phyloP scores from a whole-genome alignment of 2,329 filamentous ascomycete species.

The Talaromyces amestolkiae region DNA sequence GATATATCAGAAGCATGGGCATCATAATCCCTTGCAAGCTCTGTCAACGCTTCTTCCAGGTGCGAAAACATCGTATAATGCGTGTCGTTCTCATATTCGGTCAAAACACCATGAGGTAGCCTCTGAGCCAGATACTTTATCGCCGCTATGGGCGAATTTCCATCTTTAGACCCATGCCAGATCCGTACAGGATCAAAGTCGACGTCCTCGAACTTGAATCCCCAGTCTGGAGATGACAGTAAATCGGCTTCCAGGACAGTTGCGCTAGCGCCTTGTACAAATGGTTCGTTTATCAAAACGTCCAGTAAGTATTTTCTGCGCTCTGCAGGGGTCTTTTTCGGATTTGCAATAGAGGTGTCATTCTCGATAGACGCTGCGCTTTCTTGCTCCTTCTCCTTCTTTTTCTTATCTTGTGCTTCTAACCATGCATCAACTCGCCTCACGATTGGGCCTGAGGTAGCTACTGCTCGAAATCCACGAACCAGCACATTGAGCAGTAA shows the following conservation, averaged over 20 bases:
- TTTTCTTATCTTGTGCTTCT: constrained; percentile 12
- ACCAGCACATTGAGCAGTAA: constrained; percentile 22
- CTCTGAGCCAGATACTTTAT: constrained; percentile 39
- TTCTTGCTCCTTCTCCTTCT: constrained; percentile 15
- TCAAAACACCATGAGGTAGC: constrained; percentile 34
- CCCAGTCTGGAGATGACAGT: constrained; percentile 29
- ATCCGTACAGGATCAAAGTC: constrained; percentile 27
- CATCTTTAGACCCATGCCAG: constrained; percentile 32
- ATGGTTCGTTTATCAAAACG: constrained; percentile 26
- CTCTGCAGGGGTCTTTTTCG: constrained; percentile 15
- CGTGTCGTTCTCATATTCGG: constrained; percentile 34
- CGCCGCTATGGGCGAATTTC: constrained; percentile 32
- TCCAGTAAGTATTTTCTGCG: constrained; percentile 21
- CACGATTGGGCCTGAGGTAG: constrained; percentile 22
- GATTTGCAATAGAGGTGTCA: neutral
- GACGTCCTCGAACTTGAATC: constrained; percentile 29
- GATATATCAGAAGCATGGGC: neutral
- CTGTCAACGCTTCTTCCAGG: neutral
- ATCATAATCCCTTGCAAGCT: constrained; percentile 11
- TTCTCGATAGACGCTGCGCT: neutral
- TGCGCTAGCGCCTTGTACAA: constrained; percentile 27
- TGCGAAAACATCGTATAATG: constrained; percentile 20
- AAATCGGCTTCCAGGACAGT: constrained; percentile 29
- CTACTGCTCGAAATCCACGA: constrained; percentile 23
- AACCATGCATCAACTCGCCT: constrained; percentile 28